Conservation (phyloP, 345 rosid species). For the Boechera divaricarpa region DNA sequence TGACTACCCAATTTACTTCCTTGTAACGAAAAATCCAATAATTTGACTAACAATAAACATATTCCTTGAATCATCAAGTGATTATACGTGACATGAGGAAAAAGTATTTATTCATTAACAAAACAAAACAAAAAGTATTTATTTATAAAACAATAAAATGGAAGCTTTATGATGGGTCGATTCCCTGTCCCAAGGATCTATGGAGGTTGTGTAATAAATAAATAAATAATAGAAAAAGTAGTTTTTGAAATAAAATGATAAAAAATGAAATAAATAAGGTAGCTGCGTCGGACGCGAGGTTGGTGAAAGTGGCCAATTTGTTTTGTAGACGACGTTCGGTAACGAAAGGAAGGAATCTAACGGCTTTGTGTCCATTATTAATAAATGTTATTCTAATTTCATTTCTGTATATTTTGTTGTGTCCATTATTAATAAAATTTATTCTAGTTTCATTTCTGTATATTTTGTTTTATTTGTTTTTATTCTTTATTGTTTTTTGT, state of each 20-base stretch:
- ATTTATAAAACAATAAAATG: neutral
- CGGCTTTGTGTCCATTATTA: constrained; percentile 40
- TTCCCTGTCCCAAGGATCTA: constrained; percentile 40
- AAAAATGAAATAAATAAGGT: constrained; percentile 42
- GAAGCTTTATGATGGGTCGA: constrained; percentile 31
- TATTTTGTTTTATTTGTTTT: neutral
- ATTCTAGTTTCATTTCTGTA: neutral
- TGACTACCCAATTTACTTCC: constrained; percentile 43
- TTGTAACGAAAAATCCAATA: constrained; percentile 29
- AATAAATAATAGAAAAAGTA: constrained; percentile 36
- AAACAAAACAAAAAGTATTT: neutral
- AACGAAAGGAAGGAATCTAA: constrained; percentile 26
- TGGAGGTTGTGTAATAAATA: constrained; percentile 47
- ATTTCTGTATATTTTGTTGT: constrained; percentile 7
- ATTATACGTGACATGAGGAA: neutral
- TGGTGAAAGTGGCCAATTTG: constrained; percentile 48
- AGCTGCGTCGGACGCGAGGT: constrained; percentile 47
- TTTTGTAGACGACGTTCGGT: constrained; percentile 34
- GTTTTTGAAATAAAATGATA: constrained; percentile 26
- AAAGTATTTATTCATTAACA: neutral
- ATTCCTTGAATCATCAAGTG: constrained; percentile 4
- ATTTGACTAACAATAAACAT: constrained; percentile 16
- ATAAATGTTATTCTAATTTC: constrained; percentile 18
- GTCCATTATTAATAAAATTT: constrained; percentile 31
- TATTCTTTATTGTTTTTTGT: neutral